Evolutionary conservation across 108 stramenopile species (phyloP).

Genomic region (Phaeodactylum tricornutum): DNA sequence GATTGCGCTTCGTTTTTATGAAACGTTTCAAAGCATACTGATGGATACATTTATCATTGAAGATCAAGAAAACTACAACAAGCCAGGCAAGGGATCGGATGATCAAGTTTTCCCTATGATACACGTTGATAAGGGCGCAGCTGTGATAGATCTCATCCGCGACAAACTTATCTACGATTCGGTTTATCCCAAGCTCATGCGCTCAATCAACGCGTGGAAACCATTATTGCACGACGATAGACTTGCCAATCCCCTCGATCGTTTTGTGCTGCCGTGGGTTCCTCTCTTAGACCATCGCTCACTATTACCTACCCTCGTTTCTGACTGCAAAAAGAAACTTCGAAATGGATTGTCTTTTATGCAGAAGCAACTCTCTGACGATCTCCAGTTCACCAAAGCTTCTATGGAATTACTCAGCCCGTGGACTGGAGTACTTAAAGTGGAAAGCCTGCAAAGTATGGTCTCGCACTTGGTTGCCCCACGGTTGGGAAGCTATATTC

Average conservation of each 20-base stretch:
- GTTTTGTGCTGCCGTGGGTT: slow-evolving; percentile 77
- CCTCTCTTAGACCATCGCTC: slow-evolving; percentile 48
- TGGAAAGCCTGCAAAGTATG: slow-evolving; percentile 25
- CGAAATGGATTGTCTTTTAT: slow-evolving; percentile 37
- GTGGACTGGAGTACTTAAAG: slow-evolving; percentile 45
- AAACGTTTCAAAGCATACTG: slow-evolving; percentile 19
- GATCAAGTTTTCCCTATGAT: no score
- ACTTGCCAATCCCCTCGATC: slow-evolving; percentile 28
- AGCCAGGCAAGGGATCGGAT: background rate
- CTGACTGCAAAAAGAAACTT: slow-evolving; percentile 54
- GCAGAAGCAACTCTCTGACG: slow-evolving; percentile 23
- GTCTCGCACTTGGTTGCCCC: slow-evolving; percentile 42
- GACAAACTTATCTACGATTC: slow-evolving; percentile 15
- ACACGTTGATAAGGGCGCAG: no score
- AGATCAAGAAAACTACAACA: background rate
- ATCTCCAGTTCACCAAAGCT: slow-evolving; percentile 25
- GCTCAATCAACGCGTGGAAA: slow-evolving; percentile 42
- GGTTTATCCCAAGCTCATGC: slow-evolving; percentile 5
- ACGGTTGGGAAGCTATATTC: slow-evolving; percentile 34
- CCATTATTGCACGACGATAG: slow-evolving; percentile 22
- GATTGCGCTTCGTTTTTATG: slow-evolving; percentile 38
- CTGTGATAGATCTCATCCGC: background rate
- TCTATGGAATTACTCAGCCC: slow-evolving; percentile 26
- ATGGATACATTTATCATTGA: background rate
- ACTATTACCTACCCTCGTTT: slow-evolving; percentile 32